Evolutionary conservation across 2,329 filamentous ascomycete species (phyloP).

Genomic region (Fusarium lyarnte): DNA sequence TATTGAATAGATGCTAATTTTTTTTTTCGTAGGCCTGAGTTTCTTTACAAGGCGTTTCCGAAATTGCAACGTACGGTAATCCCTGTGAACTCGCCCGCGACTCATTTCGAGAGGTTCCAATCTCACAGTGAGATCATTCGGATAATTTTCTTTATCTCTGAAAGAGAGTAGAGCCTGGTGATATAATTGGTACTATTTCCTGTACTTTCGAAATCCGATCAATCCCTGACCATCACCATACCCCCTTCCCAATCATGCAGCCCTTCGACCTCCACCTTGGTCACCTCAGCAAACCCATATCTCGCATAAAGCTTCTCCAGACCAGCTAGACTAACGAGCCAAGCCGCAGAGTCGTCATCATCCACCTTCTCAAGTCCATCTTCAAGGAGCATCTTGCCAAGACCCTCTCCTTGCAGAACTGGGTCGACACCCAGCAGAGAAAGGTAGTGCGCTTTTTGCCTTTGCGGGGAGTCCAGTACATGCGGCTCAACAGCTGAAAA

Average conservation of each 20-base stretch:
- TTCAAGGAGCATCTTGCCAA: not conserved
- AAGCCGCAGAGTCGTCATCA: not conserved
- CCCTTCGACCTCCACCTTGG: not conserved
- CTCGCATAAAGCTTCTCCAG: not conserved
- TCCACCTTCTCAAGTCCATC: slow-evolving; percentile 2
- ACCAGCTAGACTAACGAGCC: slow-evolving; percentile 6
- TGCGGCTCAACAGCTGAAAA: not conserved
- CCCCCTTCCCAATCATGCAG: not conserved
- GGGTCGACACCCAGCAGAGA: not conserved
- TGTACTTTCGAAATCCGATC: not conserved
- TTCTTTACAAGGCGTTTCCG: too few species aligned
- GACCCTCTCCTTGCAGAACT: not conserved
- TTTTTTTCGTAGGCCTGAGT: too few species aligned
- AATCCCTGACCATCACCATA: slow-evolving; percentile 6
- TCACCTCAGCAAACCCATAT: not conserved
- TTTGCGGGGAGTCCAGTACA: not conserved
- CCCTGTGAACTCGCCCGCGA: too few species aligned
- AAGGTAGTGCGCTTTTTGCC: not conserved
- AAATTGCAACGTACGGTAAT: too few species aligned
- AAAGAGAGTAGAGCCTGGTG: too few species aligned
- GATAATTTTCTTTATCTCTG: too few species aligned
- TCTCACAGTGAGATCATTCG: not conserved
- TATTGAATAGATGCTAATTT: too few species aligned
- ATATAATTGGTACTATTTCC: too few species aligned
- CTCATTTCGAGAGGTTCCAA: not conserved